These are phyloP conservation scores for Acrocalymma vagum DNA, from an alignment of 2,329 filamentous ascomycete genomes.

Conservation along the genomic window DNA sequence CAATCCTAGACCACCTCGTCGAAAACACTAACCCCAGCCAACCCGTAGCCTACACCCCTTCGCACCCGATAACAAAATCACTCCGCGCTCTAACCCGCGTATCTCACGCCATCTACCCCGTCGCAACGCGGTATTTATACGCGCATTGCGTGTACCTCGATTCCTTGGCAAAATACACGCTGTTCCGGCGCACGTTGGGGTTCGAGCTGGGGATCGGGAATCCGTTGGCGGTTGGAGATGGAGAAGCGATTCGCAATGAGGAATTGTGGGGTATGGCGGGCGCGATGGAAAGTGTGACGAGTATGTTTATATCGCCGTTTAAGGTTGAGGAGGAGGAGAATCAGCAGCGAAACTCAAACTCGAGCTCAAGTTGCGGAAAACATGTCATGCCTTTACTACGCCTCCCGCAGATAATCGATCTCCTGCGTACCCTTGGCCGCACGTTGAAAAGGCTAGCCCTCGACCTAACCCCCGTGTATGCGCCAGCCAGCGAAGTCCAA, in stretches of 20 bases:
- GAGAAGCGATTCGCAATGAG: slow-evolving; percentile 27
- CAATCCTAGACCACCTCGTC: slow-evolving; percentile 38
- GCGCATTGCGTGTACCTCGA: slow-evolving; percentile 33
- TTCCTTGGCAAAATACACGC: slow-evolving; percentile 22
- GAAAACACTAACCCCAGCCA: slow-evolving; percentile 17
- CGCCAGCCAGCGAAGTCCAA: slow-evolving; percentile 17
- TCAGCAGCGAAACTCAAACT: too few relatives aligned
- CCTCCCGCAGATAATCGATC: slow-evolving; percentile 32
- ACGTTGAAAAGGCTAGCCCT: slow-evolving; percentile 32
- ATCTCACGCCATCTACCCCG: slow-evolving; percentile 25
- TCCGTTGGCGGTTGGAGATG: slow-evolving; percentile 29
- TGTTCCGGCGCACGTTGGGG: slow-evolving; percentile 33
- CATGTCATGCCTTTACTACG: slow-evolving; percentile 25
- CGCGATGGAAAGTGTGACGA: slow-evolving; percentile 22
- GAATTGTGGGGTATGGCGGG: slow-evolving; percentile 22
- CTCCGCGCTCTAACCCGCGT: slow-evolving; percentile 34
- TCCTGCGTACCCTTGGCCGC: slow-evolving; percentile 21
- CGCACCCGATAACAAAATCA: slow-evolving; percentile 27
- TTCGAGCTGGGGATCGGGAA: slow-evolving; percentile 25
- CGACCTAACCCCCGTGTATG: slow-evolving; percentile 29
- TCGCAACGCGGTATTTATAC: slow-evolving; percentile 36
- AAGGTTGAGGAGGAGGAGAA: slow-evolving; percentile 7
- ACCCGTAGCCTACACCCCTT: slow-evolving; percentile 29
- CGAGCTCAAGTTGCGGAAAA: too few relatives aligned
- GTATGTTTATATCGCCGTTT: slow-evolving; percentile 30